Percentiles rank a stretch among this genome's conserved stretches.
phyloP scores from a whole-genome alignment of 1,284 basidiomycete genomes.

The Chondrostereum purpureum region DNA sequence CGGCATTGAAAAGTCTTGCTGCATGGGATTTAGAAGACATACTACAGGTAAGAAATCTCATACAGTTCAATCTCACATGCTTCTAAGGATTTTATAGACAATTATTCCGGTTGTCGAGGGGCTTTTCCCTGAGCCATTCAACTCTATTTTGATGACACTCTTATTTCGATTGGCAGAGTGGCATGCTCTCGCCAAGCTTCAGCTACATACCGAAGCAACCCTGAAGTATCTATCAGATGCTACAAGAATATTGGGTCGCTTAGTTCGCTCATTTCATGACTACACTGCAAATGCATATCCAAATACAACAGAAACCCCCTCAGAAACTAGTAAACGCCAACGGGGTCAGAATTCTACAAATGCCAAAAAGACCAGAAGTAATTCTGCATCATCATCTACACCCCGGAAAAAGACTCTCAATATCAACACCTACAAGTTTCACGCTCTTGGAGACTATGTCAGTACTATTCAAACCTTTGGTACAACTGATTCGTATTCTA shows the following conservation, averaged over 20 bases:
- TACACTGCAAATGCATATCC: too few species aligned
- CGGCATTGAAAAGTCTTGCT: constrained; percentile 17
- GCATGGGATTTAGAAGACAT: constrained; percentile 23
- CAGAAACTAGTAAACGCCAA: too few species aligned
- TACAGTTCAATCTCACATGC: neutral
- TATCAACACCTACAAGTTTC: constrained; percentile 18
- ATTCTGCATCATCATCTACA: neutral
- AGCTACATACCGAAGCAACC: constrained; percentile 14
- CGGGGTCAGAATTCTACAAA: neutral
- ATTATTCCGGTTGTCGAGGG: constrained; percentile 7
- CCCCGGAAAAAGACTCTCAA: constrained; percentile 17
- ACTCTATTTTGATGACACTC: neutral
- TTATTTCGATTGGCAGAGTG: constrained; percentile 6
- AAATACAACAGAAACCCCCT: too few species aligned
- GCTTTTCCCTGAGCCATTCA: neutral
- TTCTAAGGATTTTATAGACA: neutral
- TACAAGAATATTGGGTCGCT: too few species aligned
- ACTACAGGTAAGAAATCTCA: constrained; percentile 16
- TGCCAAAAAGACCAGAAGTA: neutral
- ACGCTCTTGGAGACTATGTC: constrained; percentile 9
- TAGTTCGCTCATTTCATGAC: too few species aligned
- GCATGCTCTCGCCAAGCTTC: constrained; percentile 17
- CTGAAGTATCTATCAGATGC: constrained; percentile 1
- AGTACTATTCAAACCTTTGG: constrained; percentile 4
- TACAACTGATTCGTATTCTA: constrained; percentile 9